phyloP scores from a whole-genome alignment of 1,284 basidiomycete species.

The Sporisorium iseilematis-ciliati region DNA sequence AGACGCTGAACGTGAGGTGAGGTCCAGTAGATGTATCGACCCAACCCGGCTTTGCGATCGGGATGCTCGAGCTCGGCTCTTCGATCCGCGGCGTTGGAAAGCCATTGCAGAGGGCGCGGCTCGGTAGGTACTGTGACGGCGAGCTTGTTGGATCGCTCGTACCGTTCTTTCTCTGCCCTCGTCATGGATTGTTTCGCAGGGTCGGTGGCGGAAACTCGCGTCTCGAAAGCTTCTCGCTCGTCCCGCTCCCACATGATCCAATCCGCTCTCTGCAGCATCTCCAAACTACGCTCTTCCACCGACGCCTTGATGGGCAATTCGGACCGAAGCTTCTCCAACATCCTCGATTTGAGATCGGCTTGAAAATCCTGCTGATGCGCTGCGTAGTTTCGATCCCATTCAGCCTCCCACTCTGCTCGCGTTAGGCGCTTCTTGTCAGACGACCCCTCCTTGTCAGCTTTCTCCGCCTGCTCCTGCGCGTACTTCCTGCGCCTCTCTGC shows the following conservation, averaged over 20 bases:
- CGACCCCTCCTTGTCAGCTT: neutral
- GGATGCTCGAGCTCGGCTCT: slow-evolving; percentile 33
- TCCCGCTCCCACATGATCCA: slow-evolving; percentile 39
- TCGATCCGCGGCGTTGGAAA: slow-evolving; percentile 11
- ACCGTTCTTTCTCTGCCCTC: slow-evolving; percentile 16
- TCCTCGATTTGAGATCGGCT: slow-evolving; percentile 17
- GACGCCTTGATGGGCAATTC: slow-evolving; percentile 29
- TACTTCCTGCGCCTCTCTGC: slow-evolving; percentile 7
- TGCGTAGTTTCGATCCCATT: slow-evolving; percentile 5
- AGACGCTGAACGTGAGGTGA: slow-evolving; percentile 44
- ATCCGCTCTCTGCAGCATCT: slow-evolving; percentile 31
- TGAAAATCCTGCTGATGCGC: slow-evolving; percentile 9
- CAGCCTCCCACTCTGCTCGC: slow-evolving; percentile 17
- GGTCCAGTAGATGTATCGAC: slow-evolving; percentile 40
- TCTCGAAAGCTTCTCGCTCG: slow-evolving; percentile 36
- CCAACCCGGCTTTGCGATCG: slow-evolving; percentile 36
- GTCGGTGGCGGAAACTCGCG: slow-evolving; percentile 1
- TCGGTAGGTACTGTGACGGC: slow-evolving; percentile 18
- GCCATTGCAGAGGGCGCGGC: slow-evolving; percentile 31
- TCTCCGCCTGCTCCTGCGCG: slow-evolving; percentile 1
- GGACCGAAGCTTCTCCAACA: slow-evolving; percentile 28
- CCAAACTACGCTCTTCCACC: slow-evolving; percentile 22
- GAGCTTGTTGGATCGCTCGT: neutral
- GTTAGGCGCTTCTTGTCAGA: slow-evolving; percentile 9
- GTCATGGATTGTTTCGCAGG: slow-evolving; percentile 13